These are phyloP conservation scores for Pueraria montana DNA, from an alignment of 306 rosid genomes.

Conservation along the genomic window DNA sequence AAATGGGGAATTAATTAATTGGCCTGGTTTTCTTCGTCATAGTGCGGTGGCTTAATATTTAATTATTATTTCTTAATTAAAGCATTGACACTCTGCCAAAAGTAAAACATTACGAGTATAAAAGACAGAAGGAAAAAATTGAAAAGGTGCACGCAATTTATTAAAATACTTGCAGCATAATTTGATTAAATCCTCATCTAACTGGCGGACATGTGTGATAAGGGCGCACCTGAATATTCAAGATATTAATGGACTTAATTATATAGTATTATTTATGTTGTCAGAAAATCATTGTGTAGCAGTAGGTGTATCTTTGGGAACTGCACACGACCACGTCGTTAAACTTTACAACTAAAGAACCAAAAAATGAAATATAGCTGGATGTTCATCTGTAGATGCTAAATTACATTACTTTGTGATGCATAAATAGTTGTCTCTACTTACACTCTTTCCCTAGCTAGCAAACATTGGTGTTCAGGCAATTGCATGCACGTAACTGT, in stretches of 20 bases:
- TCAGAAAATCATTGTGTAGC: slow-evolving; percentile 38
- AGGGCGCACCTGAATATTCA: slow-evolving; percentile 43
- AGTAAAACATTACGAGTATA: slow-evolving; percentile 40
- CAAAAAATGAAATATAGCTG: slow-evolving; percentile 24
- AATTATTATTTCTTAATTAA: slow-evolving; percentile 34
- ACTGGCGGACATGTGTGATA: slow-evolving; percentile 47
- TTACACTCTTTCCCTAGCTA: background rate
- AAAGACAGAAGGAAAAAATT: slow-evolving; percentile 32
- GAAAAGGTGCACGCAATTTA: slow-evolving; percentile 36
- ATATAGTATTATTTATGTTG: slow-evolving; percentile 35
- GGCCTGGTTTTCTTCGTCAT: slow-evolving; percentile 44
- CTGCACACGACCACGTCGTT: slow-evolving; percentile 37
- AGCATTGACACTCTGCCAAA: slow-evolving; percentile 51
- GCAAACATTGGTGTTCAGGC: background rate
- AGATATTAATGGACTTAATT: slow-evolving; percentile 43
- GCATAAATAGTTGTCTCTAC: background rate
- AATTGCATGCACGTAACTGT: slow-evolving; percentile 29
- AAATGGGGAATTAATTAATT: slow-evolving; percentile 42
- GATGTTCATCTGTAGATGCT: slow-evolving; percentile 8
- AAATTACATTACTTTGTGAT: background rate
- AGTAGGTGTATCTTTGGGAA: slow-evolving; percentile 44
- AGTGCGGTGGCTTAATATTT: slow-evolving; percentile 45
- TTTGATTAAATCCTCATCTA: slow-evolving; percentile 34
- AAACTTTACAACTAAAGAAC: slow-evolving; percentile 36
- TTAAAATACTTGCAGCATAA: slow-evolving; percentile 31